Evolutionary conservation across 768 basidiomycete species (phyloP).

Genomic region (Kwoniella dejecticola): DNA sequence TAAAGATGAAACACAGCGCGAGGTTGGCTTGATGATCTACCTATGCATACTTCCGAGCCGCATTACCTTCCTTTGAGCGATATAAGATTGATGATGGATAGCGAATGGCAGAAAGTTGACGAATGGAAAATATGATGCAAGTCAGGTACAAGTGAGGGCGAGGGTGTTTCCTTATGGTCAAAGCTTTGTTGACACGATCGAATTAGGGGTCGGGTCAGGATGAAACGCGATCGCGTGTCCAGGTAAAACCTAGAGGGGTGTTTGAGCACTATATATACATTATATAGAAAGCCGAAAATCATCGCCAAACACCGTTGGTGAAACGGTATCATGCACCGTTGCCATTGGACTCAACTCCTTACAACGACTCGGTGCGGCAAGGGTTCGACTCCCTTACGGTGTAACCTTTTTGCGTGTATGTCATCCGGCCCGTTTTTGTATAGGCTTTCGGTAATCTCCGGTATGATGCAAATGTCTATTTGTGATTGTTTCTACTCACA

Average conservation of each 20-base stretch:
- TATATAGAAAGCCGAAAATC: background rate
- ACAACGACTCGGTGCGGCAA: slow-evolving; percentile 20
- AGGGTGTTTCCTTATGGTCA: background rate
- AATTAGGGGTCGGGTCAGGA: too few relatives aligned
- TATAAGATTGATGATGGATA: too few relatives aligned
- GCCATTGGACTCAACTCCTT: slow-evolving; percentile 15
- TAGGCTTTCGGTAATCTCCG: slow-evolving; percentile 5
- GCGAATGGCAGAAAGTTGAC: too few relatives aligned
- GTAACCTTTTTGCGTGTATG: slow-evolving; percentile 11
- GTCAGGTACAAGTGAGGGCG: slow-evolving; percentile 3
- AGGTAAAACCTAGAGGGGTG: too few relatives aligned
- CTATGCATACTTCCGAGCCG: background rate
- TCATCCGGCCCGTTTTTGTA: background rate
- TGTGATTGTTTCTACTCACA: too few relatives aligned
- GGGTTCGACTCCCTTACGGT: slow-evolving; percentile 34
- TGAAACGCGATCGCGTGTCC: too few relatives aligned
- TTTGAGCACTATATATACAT: background rate
- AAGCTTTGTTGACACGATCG: too few relatives aligned
- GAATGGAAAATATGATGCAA: too few relatives aligned
- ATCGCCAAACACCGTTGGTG: slow-evolving; percentile 25
- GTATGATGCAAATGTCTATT: background rate
- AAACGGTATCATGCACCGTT: slow-evolving; percentile 33
- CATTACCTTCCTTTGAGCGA: too few relatives aligned
- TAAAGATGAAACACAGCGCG: background rate
- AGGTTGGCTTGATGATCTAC: background rate